These are phyloP conservation scores for Starmerella etchellsii DNA, from an alignment of 805 yeast genomes.

Conservation along the genomic window DNA sequence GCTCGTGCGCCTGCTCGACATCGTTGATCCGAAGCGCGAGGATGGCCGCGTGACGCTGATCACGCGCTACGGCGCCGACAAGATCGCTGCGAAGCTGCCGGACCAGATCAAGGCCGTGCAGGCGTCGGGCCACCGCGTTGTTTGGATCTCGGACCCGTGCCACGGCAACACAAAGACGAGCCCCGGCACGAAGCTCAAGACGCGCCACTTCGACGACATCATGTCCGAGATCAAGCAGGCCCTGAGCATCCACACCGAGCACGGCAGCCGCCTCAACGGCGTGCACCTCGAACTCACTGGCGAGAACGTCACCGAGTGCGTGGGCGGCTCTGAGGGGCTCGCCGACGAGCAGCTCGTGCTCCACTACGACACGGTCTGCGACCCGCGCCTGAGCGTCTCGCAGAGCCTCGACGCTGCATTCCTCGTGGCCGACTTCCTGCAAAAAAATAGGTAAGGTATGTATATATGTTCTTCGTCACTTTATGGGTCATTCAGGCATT, in stretches of 20 bases:
- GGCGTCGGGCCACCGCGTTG: slow-evolving; percentile 30
- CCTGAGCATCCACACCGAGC: slow-evolving; percentile 27
- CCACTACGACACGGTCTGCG: slow-evolving; percentile 34
- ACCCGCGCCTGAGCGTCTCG: slow-evolving; percentile 30
- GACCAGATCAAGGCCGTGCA: slow-evolving; percentile 31
- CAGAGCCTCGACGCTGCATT: slow-evolving; percentile 34
- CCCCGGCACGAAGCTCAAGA: slow-evolving; percentile 30
- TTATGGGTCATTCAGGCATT: too few relatives aligned
- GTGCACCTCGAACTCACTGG: slow-evolving; percentile 34
- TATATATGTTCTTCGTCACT: too few relatives aligned
- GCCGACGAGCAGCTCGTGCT: slow-evolving; percentile 30
- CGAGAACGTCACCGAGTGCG: slow-evolving; percentile 34
- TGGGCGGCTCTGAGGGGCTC: slow-evolving; percentile 31
- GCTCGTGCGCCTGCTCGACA: slow-evolving; percentile 28
- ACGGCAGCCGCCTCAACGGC: slow-evolving; percentile 29
- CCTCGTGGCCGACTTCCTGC: slow-evolving; percentile 28
- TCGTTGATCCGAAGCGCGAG: slow-evolving; percentile 30
- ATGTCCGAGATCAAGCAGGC: slow-evolving; percentile 30
- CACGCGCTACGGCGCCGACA: slow-evolving; percentile 32
- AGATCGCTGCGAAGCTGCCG: slow-evolving; percentile 29
- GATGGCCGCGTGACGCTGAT: slow-evolving; percentile 33
- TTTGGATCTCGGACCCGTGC: slow-evolving; percentile 36
- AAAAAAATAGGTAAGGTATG: too few relatives aligned
- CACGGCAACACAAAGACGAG: slow-evolving; percentile 34
- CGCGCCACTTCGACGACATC: slow-evolving; percentile 34